Evolutionary conservation across 2,329 filamentous ascomycete genomes (phyloP), one percentile per base, ranked within the genome.

Genomic region (Cladophialophora immunda): DNA sequence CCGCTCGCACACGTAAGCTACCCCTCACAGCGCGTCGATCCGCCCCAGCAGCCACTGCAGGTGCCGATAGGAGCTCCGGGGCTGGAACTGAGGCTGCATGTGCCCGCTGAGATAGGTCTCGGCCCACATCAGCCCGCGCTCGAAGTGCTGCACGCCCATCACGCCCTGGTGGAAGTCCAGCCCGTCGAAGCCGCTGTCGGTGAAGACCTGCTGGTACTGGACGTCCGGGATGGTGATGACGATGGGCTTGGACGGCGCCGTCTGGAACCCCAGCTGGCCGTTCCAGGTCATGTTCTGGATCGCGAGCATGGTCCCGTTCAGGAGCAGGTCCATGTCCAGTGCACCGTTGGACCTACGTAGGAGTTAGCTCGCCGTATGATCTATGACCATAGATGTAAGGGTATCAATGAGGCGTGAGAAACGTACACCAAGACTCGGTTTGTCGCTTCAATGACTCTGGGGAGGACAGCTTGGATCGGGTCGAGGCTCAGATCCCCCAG

Each of bases 21-120:
- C 17, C 36, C 17, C 22, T 78, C 62, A 70, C 3, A 70, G 58
- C 32, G 59, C 58, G 41, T 70, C 74, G 61, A 77, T 77, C 50
- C 73, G 69, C 1, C 77, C 76, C 66, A 79, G 67, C 30, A 79
- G 15, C 77, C 76, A 79, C 66, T 77, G 73, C 53, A 79, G 60
- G 70, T 79, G 76, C 7, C 76, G 67, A 58, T 77, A 79, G 22
- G 71, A 68, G 27, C 71, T 75, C 29, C 76, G 66, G 0, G 76
- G 77, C 65, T 78, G 76, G 67, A 76, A 78, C 58, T 77, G 73
- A 4, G 77, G 76, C 61, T 78, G 73, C 76, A 78, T 78, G 68
- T 79, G 77, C 6, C 77, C 78, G 63, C 71, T 73, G 57, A 75
- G 67, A 65, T 72, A 76, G 2, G 76, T 78, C 65, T 78, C 73